These are phyloP conservation scores for Trapa incisa DNA, from an alignment of 345 rosid species.

Conservation along the genomic window DNA sequence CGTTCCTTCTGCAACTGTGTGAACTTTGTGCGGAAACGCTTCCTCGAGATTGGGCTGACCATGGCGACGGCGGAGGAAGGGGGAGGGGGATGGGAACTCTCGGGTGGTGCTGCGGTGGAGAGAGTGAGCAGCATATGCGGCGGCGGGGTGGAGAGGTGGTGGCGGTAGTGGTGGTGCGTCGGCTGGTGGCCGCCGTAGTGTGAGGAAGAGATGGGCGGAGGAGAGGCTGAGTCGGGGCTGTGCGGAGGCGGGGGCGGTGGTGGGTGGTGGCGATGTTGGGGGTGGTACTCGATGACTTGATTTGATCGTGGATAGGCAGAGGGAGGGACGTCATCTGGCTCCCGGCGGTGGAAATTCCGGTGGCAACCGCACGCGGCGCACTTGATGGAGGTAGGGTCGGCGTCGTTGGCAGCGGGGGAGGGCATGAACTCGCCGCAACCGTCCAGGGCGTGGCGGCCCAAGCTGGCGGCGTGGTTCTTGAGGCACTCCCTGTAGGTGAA, in stretches of 20 bases:
- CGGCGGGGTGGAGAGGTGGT: slow-evolving; percentile 16
- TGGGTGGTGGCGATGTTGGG: slow-evolving; percentile 12
- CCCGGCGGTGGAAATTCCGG: slow-evolving; percentile 38
- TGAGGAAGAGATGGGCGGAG: slow-evolving; percentile 26
- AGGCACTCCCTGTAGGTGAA: slow-evolving; percentile 1
- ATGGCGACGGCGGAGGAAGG: slow-evolving; percentile 12
- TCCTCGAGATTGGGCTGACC: slow-evolving; percentile 5
- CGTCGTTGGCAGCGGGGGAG: slow-evolving; percentile 9
- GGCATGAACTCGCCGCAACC: slow-evolving; percentile 55
- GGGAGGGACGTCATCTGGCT: slow-evolving; percentile 4
- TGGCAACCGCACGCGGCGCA: slow-evolving; percentile 53
- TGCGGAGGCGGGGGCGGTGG: slow-evolving; percentile 12
- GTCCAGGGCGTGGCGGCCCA: slow-evolving; percentile 41
- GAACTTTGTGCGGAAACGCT: slow-evolving; percentile 32
- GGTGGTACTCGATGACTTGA: slow-evolving; percentile 20
- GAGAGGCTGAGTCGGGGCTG: slow-evolving; percentile 20
- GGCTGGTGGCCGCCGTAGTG: slow-evolving; percentile 9
- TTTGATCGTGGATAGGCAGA: slow-evolving; percentile 4
- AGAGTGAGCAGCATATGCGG: slow-evolving; percentile 21
- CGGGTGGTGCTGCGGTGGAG: slow-evolving; percentile 1
- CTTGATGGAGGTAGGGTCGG: slow-evolving; percentile 14
- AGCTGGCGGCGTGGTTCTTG: slow-evolving; percentile 39
- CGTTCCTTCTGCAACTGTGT: slow-evolving; percentile 30
- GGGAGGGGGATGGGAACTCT: slow-evolving; percentile 5
- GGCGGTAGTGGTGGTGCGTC: slow-evolving; percentile 9